Percentiles rank a stretch among this genome's conserved stretches.
Conservation (phyloP, 2,329 filamentous ascomycete genomes). For the Pseudogymnoascus sp. region DNA sequence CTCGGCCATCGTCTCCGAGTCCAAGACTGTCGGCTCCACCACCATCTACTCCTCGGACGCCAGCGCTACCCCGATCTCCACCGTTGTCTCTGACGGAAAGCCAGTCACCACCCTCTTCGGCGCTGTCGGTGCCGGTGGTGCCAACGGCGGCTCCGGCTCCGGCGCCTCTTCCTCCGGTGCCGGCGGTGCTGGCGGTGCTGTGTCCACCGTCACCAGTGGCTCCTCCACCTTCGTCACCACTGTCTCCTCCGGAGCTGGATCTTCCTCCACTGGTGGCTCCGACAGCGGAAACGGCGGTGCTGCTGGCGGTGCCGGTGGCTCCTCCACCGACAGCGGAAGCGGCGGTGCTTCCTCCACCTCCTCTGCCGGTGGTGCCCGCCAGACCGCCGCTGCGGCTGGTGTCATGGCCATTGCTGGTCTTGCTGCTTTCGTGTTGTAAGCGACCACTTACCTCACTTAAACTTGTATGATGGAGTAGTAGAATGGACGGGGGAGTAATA, state of each 20-base stretch:
- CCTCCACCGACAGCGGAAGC: conserved; percentile 8
- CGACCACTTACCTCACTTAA: not conserved
- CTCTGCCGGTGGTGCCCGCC: conserved; percentile 8
- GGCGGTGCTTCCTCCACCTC: conserved; percentile 13
- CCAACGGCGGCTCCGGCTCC: not conserved
- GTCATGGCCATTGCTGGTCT: conserved; percentile 8
- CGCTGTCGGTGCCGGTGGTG: not conserved
- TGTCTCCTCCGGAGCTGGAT: conserved; percentile 12
- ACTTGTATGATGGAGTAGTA: not conserved
- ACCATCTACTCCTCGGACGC: conserved; percentile 10
- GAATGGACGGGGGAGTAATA: not conserved
- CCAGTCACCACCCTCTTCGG: not conserved
- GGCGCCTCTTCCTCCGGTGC: not conserved
- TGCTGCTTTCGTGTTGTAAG: conserved; percentile 9
- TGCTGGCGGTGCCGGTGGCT: conserved; percentile 13
- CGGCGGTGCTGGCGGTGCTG: conserved; percentile 15
- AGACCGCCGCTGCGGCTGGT: conserved; percentile 3
- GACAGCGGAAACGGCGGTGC: not conserved
- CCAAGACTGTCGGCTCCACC: conserved; percentile 10
- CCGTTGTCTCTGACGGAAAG: not conserved
- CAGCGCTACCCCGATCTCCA: not conserved
- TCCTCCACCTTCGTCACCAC: conserved; percentile 19
- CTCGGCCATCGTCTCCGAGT: not conserved
- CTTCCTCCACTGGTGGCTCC: not conserved
- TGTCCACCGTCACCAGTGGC: conserved; percentile 19